Evolutionary conservation across 2,329 filamentous ascomycete species (phyloP).

Genomic region (Xylaria sp.): DNA sequence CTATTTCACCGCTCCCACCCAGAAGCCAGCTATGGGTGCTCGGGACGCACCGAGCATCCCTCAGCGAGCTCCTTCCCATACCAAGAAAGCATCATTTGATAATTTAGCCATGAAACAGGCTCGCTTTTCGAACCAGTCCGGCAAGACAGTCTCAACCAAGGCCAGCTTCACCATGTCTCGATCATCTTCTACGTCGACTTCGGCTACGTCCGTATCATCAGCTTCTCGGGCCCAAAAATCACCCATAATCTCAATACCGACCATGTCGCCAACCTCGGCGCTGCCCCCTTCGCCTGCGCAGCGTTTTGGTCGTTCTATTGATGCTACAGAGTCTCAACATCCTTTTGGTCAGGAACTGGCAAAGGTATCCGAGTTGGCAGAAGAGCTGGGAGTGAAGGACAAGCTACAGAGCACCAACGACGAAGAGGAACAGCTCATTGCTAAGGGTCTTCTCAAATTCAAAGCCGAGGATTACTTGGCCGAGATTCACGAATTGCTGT

Average conservation of each 20-base stretch:
- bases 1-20: constrained; percentile 68
- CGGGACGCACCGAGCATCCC: constrained; percentile 75
- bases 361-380: constrained; percentile 90
- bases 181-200: constrained; percentile 66
- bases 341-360: constrained; percentile 92
- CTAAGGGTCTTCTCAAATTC: constrained; percentile 77
- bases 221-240: constrained; percentile 47
- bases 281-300: constrained; percentile 47
- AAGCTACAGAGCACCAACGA: constrained; percentile 73
- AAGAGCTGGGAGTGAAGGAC: constrained; percentile 79
- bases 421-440: constrained; percentile 75
- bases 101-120: constrained; percentile 71
- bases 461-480: constrained; percentile 83
- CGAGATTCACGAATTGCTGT: constrained; percentile 78
- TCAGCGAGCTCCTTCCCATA: constrained; percentile 83
- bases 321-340: constrained; percentile 50
- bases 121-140: constrained; percentile 65
- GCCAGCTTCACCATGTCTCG: constrained; percentile 66
- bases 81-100: constrained; percentile 83
- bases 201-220: constrained; percentile 59
- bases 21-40: constrained; percentile 55
- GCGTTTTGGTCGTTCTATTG: constrained; percentile 45
- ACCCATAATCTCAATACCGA: constrained; percentile 37
- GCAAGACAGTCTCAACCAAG: constrained; percentile 65
- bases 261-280: constrained; percentile 49